Evolutionary conservation across 2,329 filamentous ascomycete genomes (phyloP).

Genomic region (Monosporascus sp.): DNA sequence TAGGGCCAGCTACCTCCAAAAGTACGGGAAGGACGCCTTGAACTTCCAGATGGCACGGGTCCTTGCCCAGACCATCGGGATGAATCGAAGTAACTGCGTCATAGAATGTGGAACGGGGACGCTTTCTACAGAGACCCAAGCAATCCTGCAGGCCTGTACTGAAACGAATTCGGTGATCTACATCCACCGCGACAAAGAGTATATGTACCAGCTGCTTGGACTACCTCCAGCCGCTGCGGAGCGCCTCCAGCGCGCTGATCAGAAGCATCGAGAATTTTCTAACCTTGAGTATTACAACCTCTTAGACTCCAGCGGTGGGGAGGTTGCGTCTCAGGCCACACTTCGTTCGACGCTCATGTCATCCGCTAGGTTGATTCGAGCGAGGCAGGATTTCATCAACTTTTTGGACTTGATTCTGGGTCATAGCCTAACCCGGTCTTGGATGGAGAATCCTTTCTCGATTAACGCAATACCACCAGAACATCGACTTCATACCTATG

Average conservation of each 20-base stretch:
- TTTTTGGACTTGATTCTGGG: slow-evolving; percentile 55
- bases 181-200: slow-evolving; percentile 58
- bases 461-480: slow-evolving; percentile 54
- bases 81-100: slow-evolving; percentile 55
- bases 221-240: slow-evolving; percentile 41
- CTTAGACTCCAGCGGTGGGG: slow-evolving; percentile 37
- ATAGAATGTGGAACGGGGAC: slow-evolving; percentile 65
- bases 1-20: slow-evolving; percentile 53
- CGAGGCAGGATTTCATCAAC: slow-evolving; percentile 53
- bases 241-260: slow-evolving; percentile 49
- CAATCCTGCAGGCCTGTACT: slow-evolving; percentile 53
- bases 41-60: slow-evolving; percentile 56
- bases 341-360: slow-evolving; percentile 41
- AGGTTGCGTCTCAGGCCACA: slow-evolving; percentile 23
- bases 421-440: slow-evolving; percentile 43
- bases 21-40: slow-evolving; percentile 57
- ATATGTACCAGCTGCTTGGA: slow-evolving; percentile 54
- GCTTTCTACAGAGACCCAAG: slow-evolving; percentile 54
- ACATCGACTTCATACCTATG: slow-evolving; percentile 53
- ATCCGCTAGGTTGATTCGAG: slow-evolving; percentile 52
- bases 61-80: slow-evolving; percentile 54
- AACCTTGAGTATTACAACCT: slow-evolving; percentile 71
- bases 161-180: slow-evolving; percentile 65
- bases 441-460: slow-evolving; percentile 55
- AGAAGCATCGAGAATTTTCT: slow-evolving; percentile 55